Conservation (phyloP, 2,329 filamentous ascomycete species). For the Pseudohalonectria lignicola region DNA sequence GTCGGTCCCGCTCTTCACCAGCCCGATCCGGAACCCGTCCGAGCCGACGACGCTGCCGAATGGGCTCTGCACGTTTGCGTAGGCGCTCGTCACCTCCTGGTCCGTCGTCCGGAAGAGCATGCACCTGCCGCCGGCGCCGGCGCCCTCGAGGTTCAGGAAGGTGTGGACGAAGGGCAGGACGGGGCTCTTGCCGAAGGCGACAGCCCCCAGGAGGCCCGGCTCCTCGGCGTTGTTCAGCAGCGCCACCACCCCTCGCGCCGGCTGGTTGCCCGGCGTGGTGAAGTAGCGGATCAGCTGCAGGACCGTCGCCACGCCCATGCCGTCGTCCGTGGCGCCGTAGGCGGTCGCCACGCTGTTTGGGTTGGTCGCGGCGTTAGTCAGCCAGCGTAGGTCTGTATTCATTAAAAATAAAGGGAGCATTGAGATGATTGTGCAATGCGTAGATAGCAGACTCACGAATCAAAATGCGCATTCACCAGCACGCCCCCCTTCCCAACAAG, state of each 20-base stretch:
- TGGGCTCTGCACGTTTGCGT: slow-evolving; percentile 59
- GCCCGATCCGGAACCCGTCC: slow-evolving; percentile 71
- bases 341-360: slow-evolving; percentile 66
- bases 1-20: slow-evolving; percentile 80
- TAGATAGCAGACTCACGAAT: too few species aligned
- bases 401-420: too few species aligned
- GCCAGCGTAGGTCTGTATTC: too few species aligned
- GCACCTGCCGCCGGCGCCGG: slow-evolving; percentile 81
- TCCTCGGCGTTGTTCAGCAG: slow-evolving; percentile 95
- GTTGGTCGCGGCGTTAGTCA: neutral
- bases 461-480: slow-evolving; percentile 90
- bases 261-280: slow-evolving; percentile 57
- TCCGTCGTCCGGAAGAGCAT: slow-evolving; percentile 84
- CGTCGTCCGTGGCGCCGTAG: slow-evolving; percentile 89
- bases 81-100: slow-evolving; percentile 71
- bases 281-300: slow-evolving; percentile 84
- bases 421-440: slow-evolving; percentile 9
- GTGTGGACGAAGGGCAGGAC: slow-evolving; percentile 71
- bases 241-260: slow-evolving; percentile 69
- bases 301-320: slow-evolving; percentile 76
- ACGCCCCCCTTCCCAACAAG: slow-evolving; percentile 61
- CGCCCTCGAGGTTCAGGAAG: slow-evolving; percentile 91
- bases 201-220: slow-evolving; percentile 79
- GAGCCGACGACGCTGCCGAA: slow-evolving; percentile 74
- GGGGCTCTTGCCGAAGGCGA: slow-evolving; percentile 74